phyloP scores from a whole-genome alignment of 1,284 basidiomycete species.

The Neolentinus lepideus region DNA sequence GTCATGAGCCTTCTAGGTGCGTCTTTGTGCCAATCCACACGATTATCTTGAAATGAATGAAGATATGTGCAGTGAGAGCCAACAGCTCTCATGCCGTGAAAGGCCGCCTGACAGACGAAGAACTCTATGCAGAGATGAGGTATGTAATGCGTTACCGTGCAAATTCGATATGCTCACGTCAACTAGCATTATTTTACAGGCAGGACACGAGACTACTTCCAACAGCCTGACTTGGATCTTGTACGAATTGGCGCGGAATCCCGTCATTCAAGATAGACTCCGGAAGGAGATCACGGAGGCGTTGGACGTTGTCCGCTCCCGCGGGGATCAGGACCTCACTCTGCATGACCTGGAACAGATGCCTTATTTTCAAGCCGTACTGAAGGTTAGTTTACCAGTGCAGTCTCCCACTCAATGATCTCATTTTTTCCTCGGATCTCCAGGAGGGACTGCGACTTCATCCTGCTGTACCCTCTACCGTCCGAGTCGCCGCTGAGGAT shows the following conservation, averaged over 20 bases:
- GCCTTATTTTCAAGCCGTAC: constrained; percentile 40
- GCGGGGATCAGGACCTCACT: constrained; percentile 34
- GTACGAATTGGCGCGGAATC: neutral
- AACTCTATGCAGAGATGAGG: constrained; percentile 50
- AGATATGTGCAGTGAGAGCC: constrained; percentile 35
- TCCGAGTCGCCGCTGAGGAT: neutral
- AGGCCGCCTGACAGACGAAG: constrained; percentile 38
- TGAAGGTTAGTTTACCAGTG: constrained; percentile 32
- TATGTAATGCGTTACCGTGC: constrained; percentile 19
- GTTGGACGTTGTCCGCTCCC: constrained; percentile 26
- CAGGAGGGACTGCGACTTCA: neutral
- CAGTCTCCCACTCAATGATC: neutral
- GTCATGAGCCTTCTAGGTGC: constrained; percentile 36
- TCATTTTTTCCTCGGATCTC: no score
- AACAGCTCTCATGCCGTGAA: constrained; percentile 39
- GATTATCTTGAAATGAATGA: constrained; percentile 6
- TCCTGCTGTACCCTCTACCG: neutral
- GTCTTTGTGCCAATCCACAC: neutral
- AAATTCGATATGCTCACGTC: no score
- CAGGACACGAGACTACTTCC: constrained; percentile 40
- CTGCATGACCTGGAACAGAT: constrained; percentile 42
- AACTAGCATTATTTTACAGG: constrained; percentile 31
- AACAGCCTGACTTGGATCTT: constrained; percentile 18
- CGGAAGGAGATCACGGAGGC: constrained; percentile 30
- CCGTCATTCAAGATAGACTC: neutral